A percentile compares a stretch with the other conserved stretches of the same genome.
Evolutionary conservation across 441 rosid genomes (phyloP).

Genomic region (Dalechampia spathulata): DNA sequence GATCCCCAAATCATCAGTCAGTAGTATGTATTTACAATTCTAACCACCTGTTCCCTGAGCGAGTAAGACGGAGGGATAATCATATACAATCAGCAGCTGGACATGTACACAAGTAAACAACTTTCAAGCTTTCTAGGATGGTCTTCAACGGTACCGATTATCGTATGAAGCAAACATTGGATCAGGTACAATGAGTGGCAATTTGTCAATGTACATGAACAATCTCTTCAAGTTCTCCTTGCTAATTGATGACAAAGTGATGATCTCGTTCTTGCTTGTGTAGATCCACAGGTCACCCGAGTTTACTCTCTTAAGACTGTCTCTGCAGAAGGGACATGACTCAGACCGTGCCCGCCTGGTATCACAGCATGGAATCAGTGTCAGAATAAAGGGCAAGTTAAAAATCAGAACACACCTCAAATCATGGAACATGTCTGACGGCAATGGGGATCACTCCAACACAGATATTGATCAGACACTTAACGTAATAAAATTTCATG

Average conservation of each 20-base stretch:
- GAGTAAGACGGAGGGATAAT: neutral
- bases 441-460: no score
- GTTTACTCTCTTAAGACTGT: constrained; percentile 79
- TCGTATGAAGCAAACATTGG: constrained; percentile 56
- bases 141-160: constrained; percentile 25
- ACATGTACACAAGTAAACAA: neutral
- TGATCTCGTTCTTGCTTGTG: constrained; percentile 63
- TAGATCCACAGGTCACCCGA: constrained; percentile 91
- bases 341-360: constrained; percentile 66
- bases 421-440: no score
- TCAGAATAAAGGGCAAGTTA: no score
- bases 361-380: neutral
- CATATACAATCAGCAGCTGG: constrained; percentile 7
- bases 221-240: constrained; percentile 65
- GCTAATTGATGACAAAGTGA: constrained; percentile 48
- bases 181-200: constrained; percentile 73
- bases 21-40: constrained; percentile 15
- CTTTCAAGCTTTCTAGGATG: neutral
- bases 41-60: neutral
- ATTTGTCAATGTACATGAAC: constrained; percentile 66
- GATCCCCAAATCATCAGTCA: no score
- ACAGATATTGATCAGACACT: no score
- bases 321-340: constrained; percentile 94
- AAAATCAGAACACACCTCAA: no score
- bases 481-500: no score